phyloP scores from a whole-genome alignment of 441 rosid species.

The Omphalea diandra region DNA sequence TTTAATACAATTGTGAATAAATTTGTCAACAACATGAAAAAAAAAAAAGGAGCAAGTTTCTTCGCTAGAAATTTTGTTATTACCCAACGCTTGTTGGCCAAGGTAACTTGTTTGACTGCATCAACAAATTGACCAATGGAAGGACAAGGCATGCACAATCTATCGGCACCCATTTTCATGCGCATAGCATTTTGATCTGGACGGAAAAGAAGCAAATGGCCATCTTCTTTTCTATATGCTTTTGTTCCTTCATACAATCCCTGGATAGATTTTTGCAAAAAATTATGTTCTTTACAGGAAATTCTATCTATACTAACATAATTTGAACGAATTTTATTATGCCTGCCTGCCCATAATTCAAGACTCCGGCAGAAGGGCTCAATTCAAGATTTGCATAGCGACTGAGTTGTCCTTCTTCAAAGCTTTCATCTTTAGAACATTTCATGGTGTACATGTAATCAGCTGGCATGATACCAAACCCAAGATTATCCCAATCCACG shows the following conservation, averaged over 20 bases:
- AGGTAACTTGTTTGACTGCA: slow-evolving; percentile 57
- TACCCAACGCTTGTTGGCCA: slow-evolving; percentile 86
- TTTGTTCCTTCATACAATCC: slow-evolving; percentile 78
- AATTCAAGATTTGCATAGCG: slow-evolving; percentile 61
- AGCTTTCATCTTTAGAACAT: slow-evolving; percentile 44
- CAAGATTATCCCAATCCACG: slow-evolving; percentile 86
- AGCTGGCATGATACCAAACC: slow-evolving; percentile 63
- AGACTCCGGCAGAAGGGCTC: slow-evolving; percentile 83
- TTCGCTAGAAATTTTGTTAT: neutral
- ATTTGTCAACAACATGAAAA: neutral
- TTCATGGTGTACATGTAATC: slow-evolving; percentile 79
- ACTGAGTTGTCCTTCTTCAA: slow-evolving; percentile 48
- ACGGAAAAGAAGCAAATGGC: slow-evolving; percentile 64
- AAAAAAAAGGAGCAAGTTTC: too few species aligned
- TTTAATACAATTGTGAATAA: neutral
- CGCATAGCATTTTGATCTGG: slow-evolving; percentile 68
- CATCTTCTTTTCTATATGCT: slow-evolving; percentile 65
- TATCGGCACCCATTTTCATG: slow-evolving; percentile 70
- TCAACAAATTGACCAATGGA: slow-evolving; percentile 64
- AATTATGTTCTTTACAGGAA: neutral
- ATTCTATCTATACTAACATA: neutral
- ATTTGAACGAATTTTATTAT: neutral
- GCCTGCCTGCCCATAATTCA: slow-evolving; percentile 85
- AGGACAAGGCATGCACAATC: slow-evolving; percentile 85
- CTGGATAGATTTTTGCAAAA: slow-evolving; percentile 26